A percentile compares a stretch with the other conserved stretches of the same genome.
Evolutionary conservation across 2,329 filamentous ascomycete genomes (phyloP).

Genomic region (Pseudogymnoascus sp.): DNA sequence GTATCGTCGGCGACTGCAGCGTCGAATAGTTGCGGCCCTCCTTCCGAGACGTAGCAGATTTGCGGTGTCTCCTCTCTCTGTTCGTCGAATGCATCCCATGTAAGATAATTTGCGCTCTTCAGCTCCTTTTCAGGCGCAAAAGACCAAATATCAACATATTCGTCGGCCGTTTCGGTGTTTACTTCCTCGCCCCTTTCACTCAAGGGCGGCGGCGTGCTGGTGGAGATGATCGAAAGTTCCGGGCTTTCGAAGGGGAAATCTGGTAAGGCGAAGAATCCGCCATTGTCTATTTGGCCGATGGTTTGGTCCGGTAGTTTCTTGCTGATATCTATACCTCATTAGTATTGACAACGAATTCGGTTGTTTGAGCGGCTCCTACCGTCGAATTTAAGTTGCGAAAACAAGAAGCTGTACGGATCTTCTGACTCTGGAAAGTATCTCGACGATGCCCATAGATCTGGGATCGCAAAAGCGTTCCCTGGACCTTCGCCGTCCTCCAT

Average conservation of each 20-base stretch:
- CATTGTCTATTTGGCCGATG: slow-evolving; percentile 6
- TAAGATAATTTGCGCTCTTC: slow-evolving; percentile 42
- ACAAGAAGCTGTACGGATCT: slow-evolving; percentile 27
- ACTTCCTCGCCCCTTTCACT: slow-evolving; percentile 12
- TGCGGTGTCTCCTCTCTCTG: slow-evolving; percentile 32
- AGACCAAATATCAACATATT: slow-evolving; percentile 41
- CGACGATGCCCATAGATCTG: slow-evolving; percentile 52
- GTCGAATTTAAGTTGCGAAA: slow-evolving; percentile 26
- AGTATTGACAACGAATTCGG: background rate
- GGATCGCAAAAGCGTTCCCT: slow-evolving; percentile 55
- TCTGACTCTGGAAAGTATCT: slow-evolving; percentile 34
- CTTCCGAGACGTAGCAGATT: slow-evolving; percentile 60
- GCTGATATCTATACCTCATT: slow-evolving; percentile 23
- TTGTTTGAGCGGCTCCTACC: slow-evolving; percentile 16
- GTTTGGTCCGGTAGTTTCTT: slow-evolving; percentile 18
- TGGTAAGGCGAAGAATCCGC: slow-evolving; percentile 27
- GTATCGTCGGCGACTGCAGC: slow-evolving; percentile 42
- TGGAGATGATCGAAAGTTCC: slow-evolving; percentile 3
- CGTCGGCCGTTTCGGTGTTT: slow-evolving; percentile 22
- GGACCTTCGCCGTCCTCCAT: slow-evolving; percentile 35
- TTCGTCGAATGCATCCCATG: slow-evolving; percentile 62
- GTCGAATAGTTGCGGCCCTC: slow-evolving; percentile 59
- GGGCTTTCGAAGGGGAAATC: slow-evolving; percentile 20
- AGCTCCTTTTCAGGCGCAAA: slow-evolving; percentile 29
- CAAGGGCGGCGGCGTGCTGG: background rate